Conservation (phyloP, 2,329 filamentous ascomycete species). For the Penicillium hordei region DNA sequence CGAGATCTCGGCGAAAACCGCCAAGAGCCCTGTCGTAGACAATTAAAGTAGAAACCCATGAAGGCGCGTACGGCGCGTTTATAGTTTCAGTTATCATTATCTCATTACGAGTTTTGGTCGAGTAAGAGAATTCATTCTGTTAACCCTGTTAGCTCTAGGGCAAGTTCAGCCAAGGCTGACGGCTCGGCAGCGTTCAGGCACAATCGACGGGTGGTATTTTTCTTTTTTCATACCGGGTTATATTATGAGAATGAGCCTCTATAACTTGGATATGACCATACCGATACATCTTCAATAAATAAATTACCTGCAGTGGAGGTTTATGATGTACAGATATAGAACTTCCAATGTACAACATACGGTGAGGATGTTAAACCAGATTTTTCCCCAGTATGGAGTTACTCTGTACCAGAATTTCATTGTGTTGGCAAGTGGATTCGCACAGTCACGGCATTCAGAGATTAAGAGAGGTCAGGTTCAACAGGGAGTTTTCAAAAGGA, state of each 20-base stretch:
- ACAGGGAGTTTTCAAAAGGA: not conserved
- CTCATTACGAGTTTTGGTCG: constrained; percentile 5
- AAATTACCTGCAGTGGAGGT: not conserved
- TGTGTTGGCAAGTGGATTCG: constrained; percentile 9
- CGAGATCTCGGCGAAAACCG: constrained; percentile 1
- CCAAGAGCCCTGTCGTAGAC: not conserved
- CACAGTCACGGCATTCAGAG: not conserved
- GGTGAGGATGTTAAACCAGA: not conserved
- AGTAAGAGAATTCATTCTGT: constrained; percentile 1
- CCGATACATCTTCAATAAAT: not conserved
- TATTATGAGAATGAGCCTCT: not conserved
- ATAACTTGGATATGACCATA: not conserved
- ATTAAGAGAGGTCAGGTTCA: not conserved
- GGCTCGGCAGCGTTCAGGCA: constrained; percentile 10
- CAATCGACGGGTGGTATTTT: constrained; percentile 1
- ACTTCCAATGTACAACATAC: not conserved
- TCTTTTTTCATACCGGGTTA: not conserved
- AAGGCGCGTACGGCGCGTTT: constrained; percentile 10
- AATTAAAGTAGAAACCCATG: not conserved
- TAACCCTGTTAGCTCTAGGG: constrained; percentile 1
- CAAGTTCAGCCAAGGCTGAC: constrained; percentile 10
- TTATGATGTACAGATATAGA: not conserved
- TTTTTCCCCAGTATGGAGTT: not conserved
- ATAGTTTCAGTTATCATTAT: constrained; percentile 1
- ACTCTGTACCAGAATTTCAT: not conserved